Percentiles rank a stretch among this genome's conserved stretches.
phyloP scores from a whole-genome alignment of 1,139 yeast genomes.

The Kurtzmaniella quercitrusa region DNA sequence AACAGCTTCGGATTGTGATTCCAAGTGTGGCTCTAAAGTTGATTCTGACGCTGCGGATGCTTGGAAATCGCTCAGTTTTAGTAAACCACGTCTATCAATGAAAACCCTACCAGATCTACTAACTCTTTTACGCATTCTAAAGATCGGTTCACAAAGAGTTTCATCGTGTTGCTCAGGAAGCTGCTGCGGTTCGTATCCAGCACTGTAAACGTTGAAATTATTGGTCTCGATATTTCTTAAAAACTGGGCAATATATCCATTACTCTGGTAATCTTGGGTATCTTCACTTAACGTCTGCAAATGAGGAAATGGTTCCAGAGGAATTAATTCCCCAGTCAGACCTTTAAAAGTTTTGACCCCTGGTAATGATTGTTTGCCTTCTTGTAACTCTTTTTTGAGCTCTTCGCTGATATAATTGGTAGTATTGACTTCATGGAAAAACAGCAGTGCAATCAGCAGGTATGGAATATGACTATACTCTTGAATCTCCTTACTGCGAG shows the following conservation, averaged over 20 bases:
- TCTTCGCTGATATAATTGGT: slow-evolving; percentile 48
- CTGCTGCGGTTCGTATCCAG: slow-evolving; percentile 29
- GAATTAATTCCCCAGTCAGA: slow-evolving; percentile 40
- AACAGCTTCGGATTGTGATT: slow-evolving; percentile 3
- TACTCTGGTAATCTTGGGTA: slow-evolving; percentile 20
- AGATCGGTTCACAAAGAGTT: slow-evolving; percentile 49
- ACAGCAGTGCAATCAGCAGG: slow-evolving; percentile 71
- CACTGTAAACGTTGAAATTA: slow-evolving; percentile 44
- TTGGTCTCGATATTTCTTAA: slow-evolving; percentile 42
- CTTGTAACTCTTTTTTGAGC: slow-evolving; percentile 38
- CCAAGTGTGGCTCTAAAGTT: no score
- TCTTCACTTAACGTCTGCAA: slow-evolving; percentile 25
- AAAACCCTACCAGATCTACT: slow-evolving; percentile 72
- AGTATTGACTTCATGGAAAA: slow-evolving; percentile 65
- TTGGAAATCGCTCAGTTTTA: slow-evolving; percentile 24
- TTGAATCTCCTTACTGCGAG: slow-evolving; percentile 43
- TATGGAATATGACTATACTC: slow-evolving; percentile 70
- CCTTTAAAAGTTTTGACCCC: slow-evolving; percentile 45
- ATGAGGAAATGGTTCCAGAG: slow-evolving; percentile 42
- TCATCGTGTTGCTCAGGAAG: slow-evolving; percentile 19
- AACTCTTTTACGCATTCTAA: slow-evolving; percentile 67
- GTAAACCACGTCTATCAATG: slow-evolving; percentile 63
- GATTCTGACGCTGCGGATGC: background rate
- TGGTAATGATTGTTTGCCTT: slow-evolving; percentile 38
- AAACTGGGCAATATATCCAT: slow-evolving; percentile 36